Conservation (phyloP, 2,329 filamentous ascomycete genomes). For the Grosmannia huntii region DNA sequence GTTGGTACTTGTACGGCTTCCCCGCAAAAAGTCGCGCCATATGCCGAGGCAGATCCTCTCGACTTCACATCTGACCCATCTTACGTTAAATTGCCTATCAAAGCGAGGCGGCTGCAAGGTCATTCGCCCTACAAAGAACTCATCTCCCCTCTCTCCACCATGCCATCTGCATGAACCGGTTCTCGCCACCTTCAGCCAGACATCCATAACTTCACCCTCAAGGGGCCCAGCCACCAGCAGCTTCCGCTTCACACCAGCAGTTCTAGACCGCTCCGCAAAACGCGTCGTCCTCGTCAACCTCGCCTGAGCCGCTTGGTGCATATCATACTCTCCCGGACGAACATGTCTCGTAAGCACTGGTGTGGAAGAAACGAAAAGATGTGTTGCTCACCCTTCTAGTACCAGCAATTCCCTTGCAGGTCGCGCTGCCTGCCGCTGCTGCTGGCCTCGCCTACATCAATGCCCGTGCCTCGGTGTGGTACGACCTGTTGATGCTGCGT, state of each 20-base stretch:
- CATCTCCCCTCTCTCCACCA: not conserved
- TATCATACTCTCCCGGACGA: no score
- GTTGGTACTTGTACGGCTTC: not conserved
- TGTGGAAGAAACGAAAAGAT: not conserved
- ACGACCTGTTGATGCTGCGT: slow-evolving; percentile 51
- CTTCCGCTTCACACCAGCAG: not conserved
- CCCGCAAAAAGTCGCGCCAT: not conserved
- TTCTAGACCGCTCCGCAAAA: not conserved
- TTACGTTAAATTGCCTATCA: not conserved
- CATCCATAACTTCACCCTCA: no score
- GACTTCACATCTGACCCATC: not conserved
- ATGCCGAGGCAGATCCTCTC: not conserved
- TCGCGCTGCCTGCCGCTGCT: slow-evolving; percentile 47
- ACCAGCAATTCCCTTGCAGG: slow-evolving; percentile 34
- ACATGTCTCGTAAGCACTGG: not conserved
- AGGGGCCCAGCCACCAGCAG: not conserved
- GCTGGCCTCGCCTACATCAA: slow-evolving; percentile 68
- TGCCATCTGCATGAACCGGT: not conserved
- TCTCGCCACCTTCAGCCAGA: not conserved
- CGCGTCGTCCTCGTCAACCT: not conserved
- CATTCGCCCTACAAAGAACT: not conserved
- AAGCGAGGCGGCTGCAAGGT: not conserved
- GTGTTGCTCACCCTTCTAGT: not conserved
- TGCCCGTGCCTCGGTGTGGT: slow-evolving; percentile 52
- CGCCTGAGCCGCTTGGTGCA: no score